Evolutionary conservation across 768 basidiomycete species (phyloP), one percentile per base, ranked within the genome.

Genomic region (Lactarius evosmus): DNA sequence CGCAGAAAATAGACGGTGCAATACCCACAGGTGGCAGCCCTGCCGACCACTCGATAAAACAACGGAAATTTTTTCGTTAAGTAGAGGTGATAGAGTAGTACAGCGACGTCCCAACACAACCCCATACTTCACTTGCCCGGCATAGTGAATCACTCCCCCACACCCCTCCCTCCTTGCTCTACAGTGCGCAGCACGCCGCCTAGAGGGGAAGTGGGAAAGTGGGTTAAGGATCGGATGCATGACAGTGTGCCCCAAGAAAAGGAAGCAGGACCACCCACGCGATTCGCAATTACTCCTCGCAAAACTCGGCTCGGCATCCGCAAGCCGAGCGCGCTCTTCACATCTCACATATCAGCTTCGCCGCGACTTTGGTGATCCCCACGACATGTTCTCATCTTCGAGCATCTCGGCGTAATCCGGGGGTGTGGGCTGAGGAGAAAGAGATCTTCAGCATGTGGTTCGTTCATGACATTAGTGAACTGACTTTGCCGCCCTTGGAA

Each of bases 381-480:
- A 75, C 4, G 74, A 68, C 61, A 68, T 54, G 55, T 75, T 73
- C 17, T 75, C 74, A 36, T 73, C 73, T 16, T 75, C 74, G 19
- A 75, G 65, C 69, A 71, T 72, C 57, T 74, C 70, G 19, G 73
- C 74, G 32, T 11, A 61, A 16, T 32, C 60, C 17, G 46, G 46
- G 22, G 30, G 30, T 25, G 12, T 16, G 22, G 60, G 11, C 64
- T 62, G 19, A 2, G 22, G 14, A 17, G 2, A 32, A 29, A 4
- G 27, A n/a, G 34, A 3, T 1, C 7, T 27, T 61, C 32, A 36
- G 41, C 32, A 9, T n/a, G 32, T 12, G 17, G 4, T 50, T 30
- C 1, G 4, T 22, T 19, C 4, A 25, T 38, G 25, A 16, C 9
- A 17, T 7, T 22, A 60, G 34, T 27, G 1, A 29, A 33, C 61